These are phyloP conservation scores for Aphanocladium album DNA, from an alignment of 2,329 filamentous ascomycete species.

Conservation along the genomic window DNA sequence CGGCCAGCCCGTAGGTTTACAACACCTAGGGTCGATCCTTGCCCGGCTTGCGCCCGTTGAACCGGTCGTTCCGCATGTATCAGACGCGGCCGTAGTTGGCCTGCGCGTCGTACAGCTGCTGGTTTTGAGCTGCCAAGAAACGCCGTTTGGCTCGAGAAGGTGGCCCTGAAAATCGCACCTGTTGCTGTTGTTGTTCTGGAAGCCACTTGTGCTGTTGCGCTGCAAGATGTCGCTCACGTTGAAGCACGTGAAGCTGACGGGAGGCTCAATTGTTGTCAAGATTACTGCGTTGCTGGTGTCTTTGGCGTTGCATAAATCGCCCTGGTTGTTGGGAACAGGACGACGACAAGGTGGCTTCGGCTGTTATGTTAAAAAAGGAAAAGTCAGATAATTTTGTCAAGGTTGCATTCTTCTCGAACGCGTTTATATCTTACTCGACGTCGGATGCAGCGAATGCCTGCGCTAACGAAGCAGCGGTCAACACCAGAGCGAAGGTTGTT, in stretches of 20 bases:
- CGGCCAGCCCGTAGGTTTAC: slow-evolving; percentile 14
- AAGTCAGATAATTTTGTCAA: no score
- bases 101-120: slow-evolving; percentile 13
- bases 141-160: no score
- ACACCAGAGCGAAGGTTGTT: no score
- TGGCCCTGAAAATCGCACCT: no score
- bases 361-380: no score
- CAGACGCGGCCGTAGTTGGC: slow-evolving; percentile 16
- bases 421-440: background rate
- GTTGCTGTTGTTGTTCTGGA: slow-evolving; percentile 8
- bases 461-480: background rate
- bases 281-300: slow-evolving; percentile 14
- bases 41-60: slow-evolving; percentile 13
- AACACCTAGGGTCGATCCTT: slow-evolving; percentile 15
- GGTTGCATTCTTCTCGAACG: background rate
- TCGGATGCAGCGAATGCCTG: background rate
- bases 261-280: slow-evolving; percentile 15
- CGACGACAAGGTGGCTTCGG: slow-evolving; percentile 17
- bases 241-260: slow-evolving; percentile 18
- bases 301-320: slow-evolving; percentile 14
- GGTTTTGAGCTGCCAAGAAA: slow-evolving; percentile 15
- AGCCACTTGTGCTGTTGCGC: slow-evolving; percentile 15
- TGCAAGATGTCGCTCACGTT: slow-evolving; percentile 20
- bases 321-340: slow-evolving; percentile 13
- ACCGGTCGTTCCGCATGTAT: slow-evolving; percentile 12